Conservation (phyloP, 192 early-diverging fungal species). For the Rhizoclosmatium globosum region DNA sequence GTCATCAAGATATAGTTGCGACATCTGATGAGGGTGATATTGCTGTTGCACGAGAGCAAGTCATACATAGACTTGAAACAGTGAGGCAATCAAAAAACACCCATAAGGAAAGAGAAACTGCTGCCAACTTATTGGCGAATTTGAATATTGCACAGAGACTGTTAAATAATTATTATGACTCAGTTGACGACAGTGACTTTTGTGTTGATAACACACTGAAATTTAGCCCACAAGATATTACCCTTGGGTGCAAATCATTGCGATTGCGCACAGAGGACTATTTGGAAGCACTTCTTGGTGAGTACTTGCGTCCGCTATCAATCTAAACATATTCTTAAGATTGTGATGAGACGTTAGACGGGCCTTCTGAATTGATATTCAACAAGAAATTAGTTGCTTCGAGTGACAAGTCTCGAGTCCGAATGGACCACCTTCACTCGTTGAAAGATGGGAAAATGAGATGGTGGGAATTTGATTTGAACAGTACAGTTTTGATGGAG, state of each 20-base stretch:
- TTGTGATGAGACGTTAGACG: constrained; percentile 5
- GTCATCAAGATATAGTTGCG: neutral
- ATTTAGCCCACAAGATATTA: constrained; percentile 15
- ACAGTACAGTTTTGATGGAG: neutral
- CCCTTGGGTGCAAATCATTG: constrained; percentile 1
- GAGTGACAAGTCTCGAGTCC: neutral
- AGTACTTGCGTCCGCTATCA: neutral
- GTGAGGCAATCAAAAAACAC: neutral
- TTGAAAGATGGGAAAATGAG: constrained; percentile 22
- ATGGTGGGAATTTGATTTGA: constrained; percentile 28
- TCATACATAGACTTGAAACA: constrained; percentile 1
- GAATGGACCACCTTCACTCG: neutral
- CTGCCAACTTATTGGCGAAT: constrained; percentile 5
- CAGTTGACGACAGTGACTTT: constrained; percentile 14
- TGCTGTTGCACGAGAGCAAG: constrained; percentile 4
- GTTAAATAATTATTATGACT: constrained; percentile 20
- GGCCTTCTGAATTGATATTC: constrained; percentile 16
- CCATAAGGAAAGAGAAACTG: constrained; percentile 1
- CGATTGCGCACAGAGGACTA: constrained; percentile 8
- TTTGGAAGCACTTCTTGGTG: constrained; percentile 1
- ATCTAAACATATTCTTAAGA: neutral
- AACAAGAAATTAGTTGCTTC: neutral
- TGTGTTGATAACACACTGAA: neutral
- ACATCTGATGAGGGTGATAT: constrained; percentile 27
- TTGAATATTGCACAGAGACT: neutral